Base-by-base conservation (phyloP, 805 yeast species). In the Lipomyces mesembrius region DNA sequence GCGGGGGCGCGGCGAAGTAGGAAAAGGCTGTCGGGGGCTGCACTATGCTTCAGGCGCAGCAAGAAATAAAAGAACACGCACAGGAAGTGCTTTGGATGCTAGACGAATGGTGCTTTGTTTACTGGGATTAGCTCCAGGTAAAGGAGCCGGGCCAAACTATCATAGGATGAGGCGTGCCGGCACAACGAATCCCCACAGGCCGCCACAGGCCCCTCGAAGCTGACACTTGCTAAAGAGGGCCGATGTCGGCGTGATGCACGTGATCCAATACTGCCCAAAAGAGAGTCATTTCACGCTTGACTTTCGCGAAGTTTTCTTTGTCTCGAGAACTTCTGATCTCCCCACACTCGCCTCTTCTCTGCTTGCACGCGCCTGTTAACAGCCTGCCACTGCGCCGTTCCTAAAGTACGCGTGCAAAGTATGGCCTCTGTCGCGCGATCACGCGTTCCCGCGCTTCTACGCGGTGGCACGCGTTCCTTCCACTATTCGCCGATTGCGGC, bases 371-470 rank as follows among this genome's bases (percentile, higher is more conserved):
- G 39, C 39, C 39, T 35, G 39, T 12, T 17, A 12, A 12, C n/a
- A n/a, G n/a, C n/a, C 43, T 9, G 43, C 17, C 43, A 37, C 43
- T 11, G 43, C 43, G 43, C 49, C n/a, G 49, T 43, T 43, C 20
- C 20, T 7, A 43, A 5, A 43, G 49, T 22, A 17, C 8, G 20
- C 9, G 22, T 17, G 22, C 49, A 22, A 12, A 52, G 17, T 12
- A 52, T 52, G 55, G 55, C 34, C 55, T 52, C 34, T 29, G 27
- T 52, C 22, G 62, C 25, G 27, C 61, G 61, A 51, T 53, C 43
- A 27, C 59, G 60, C 61, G 17, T 22, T 29, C 34, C 49, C 8
- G 29, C 37, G 14, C 27, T 56, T 32, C 54, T 56, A 54, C 56
- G 59, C 54, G 8, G 29, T 11, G 59, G 22, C 17, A 51, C n/a